These are phyloP conservation scores for Trypanosomatidae sp. DNA, from an alignment of 208 protist genomes.

Conservation along the genomic window DNA sequence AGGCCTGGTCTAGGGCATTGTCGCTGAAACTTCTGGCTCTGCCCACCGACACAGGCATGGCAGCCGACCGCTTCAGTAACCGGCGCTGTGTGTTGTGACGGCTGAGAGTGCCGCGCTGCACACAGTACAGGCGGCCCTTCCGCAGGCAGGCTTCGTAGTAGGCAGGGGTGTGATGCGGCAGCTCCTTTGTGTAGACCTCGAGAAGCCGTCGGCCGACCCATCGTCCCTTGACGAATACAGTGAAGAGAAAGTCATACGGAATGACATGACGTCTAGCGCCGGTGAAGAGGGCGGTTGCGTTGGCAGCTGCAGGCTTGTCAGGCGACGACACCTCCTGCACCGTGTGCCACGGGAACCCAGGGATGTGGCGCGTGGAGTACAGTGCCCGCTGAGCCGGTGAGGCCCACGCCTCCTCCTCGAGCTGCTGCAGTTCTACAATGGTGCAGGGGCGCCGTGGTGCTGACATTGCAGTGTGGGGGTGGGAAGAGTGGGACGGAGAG, in stretches of 20 bases:
- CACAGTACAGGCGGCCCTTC: conserved; percentile 62
- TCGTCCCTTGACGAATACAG: conserved; percentile 90
- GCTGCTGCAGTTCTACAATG: conserved; percentile 24
- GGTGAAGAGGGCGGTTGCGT: conserved; percentile 4
- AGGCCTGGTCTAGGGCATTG: neutral
- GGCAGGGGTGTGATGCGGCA: conserved; percentile 66
- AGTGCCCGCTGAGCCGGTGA: conserved; percentile 27
- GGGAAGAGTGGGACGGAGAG: neutral
- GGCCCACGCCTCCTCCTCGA: conserved; percentile 67
- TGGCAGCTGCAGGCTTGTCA: neutral
- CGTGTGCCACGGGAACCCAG: conserved; percentile 83
- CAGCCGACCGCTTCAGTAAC: conserved; percentile 39
- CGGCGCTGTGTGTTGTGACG: conserved; percentile 42
- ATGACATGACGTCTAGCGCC: conserved; percentile 67
- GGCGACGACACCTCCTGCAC: conserved; percentile 13
- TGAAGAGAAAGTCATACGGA: conserved; percentile 92
- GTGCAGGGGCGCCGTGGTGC: neutral
- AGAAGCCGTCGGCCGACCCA: conserved; percentile 90
- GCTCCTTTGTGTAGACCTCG: conserved; percentile 89
- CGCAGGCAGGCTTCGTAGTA: conserved; percentile 90
- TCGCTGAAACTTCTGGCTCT: neutral
- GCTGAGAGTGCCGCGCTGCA: conserved; percentile 10
- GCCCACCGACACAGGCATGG: neutral
- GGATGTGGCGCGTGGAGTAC: conserved; percentile 60
- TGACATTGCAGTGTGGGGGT: neutral